Base-by-base conservation (phyloP, 768 basidiomycete genomes). In the Russula olivacea region DNA sequence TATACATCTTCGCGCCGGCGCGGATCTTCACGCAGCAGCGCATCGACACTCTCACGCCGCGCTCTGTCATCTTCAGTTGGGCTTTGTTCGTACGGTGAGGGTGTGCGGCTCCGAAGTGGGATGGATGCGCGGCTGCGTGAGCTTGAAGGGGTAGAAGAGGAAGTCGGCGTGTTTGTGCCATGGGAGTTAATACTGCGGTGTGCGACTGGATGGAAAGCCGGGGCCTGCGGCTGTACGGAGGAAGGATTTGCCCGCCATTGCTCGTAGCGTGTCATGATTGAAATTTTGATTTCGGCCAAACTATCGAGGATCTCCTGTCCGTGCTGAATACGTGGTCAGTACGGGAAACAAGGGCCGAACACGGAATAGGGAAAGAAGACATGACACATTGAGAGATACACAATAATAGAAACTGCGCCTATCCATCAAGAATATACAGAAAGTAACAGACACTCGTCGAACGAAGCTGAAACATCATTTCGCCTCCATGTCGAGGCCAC, bases 271-370 rank as follows among this genome's bases (percentile, higher is more conserved):
- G 83, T 80, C 49, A 88, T 80, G 9, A 92, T 79, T 4, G 75
- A 68, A 10, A 82, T 81, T 63, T 90, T 91, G 58, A 93, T 77
- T 28, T 82, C 78, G 53, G 83, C 77, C 36, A 93, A 81, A 66
- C 78, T 79, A 63, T 83, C 80, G 50, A 92, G 80, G 55, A 91
- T 88, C 60, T 88, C 81, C 70, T 89, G 83, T 19, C 89, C 89
- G 59, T 89, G 87, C 87, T 89, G 72, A 66, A 62, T 69, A 59
- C 59, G 36, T 68, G 63, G 61, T 66, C 62, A 56, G 45, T 36
- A 59, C 61, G 40, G 51, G 59, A 48, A 55, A 64, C 36, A n/a
- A 41, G 21, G 23, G 61, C 11, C 21, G 55, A 28, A 49, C 30
- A 34, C 17, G 60, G 40, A 64, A 32, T 32, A 58, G 14, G 25